These are phyloP conservation scores for Basipetospora chlamydospora DNA, from an alignment of 2,329 filamentous ascomycete genomes.

Conservation along the genomic window DNA sequence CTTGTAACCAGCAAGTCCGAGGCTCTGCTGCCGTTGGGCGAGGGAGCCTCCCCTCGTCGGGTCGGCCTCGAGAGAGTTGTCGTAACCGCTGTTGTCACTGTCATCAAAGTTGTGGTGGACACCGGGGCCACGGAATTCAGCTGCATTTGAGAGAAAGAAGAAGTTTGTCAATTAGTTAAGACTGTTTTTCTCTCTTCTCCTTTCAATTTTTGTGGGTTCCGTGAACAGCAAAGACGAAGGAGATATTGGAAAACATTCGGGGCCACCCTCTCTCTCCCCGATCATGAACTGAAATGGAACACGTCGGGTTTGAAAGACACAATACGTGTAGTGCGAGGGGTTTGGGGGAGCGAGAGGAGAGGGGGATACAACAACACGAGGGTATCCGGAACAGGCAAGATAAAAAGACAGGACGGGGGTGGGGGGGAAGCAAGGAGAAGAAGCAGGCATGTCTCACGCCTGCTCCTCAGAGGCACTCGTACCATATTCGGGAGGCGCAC, in stretches of 20 bases:
- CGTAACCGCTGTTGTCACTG: constrained; percentile 62
- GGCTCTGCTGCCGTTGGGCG: constrained; percentile 32
- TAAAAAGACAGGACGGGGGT: constrained; percentile 5
- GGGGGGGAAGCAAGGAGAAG: constrained; percentile 1
- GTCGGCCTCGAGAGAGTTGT: constrained; percentile 59
- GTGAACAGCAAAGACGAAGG: too few relatives aligned
- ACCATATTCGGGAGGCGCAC: constrained; percentile 98
- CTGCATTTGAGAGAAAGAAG: constrained; percentile 26
- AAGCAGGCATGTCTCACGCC: constrained; percentile 4
- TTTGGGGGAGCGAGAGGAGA: too few relatives aligned
- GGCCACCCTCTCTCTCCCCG: too few relatives aligned
- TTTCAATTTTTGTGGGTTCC: too few relatives aligned
- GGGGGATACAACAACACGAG: too few relatives aligned
- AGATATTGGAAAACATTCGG: too few relatives aligned
- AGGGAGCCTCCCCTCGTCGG: constrained; percentile 29
- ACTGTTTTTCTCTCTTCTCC: neutral
- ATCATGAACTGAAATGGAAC: too few relatives aligned
- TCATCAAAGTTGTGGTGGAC: constrained; percentile 74
- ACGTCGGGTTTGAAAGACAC: too few relatives aligned
- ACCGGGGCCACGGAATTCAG: constrained; percentile 72
- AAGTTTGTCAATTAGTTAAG: constrained; percentile 6
- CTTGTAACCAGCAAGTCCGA: constrained; percentile 55
- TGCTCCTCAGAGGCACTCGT: constrained; percentile 41
- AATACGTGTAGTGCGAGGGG: too few relatives aligned
- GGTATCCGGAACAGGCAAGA: neutral